Base-by-base conservation (phyloP, 2,329 filamentous ascomycete species). In the Diaporthe ilicicola region DNA sequence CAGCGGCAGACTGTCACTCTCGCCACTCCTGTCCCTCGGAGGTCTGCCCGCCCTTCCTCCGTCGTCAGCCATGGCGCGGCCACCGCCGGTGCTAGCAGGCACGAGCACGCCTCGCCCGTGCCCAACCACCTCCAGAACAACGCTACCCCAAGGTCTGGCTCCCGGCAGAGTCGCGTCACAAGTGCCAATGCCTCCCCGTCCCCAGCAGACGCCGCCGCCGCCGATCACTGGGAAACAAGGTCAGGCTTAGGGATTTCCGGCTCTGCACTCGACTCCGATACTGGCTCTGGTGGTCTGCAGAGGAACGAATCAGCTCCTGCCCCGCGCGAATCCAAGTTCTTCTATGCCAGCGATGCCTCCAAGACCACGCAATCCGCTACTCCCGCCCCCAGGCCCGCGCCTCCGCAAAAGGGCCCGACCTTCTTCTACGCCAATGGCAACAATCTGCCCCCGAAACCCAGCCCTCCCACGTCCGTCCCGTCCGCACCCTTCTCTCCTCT, bases 341-440 rank as follows among this genome's bases (percentile, higher is more conserved):
- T 99, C 80, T 95, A 97, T 79, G 96, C 95, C 34, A 94, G 91
- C 79, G 94, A 97, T 75, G 92, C 88, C 27, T 75, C 74, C 48
- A 91, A 88, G 75, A 81, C 84, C 27, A 74, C 77, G 65, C 77
- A 80, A 70, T 79, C 76, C 65, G 76, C 77, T 48, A 88, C 86
- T 75, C 51, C 53, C 44, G 78, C 81, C 50, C 46, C 78, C 46
- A 64, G 55, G 46, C 61, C 70, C 51, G 73, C 73, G 19, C 61
- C 65, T 42, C 69, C 73, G 19, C 77, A 73, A 44, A 84, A 86
- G 42, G 72, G 78, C 13, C 76, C 86, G 13, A 84, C 84, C n/a
- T 89, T 90, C 74, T 86, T 89, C 76, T 88, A 90, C 72, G 87
- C 88, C 72, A 90, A 87, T 75, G 85, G 86, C 54, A 81, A 80